These are phyloP conservation scores for Kodamaea restingae DNA, from an alignment of 805 yeast genomes.

Conservation along the genomic window DNA sequence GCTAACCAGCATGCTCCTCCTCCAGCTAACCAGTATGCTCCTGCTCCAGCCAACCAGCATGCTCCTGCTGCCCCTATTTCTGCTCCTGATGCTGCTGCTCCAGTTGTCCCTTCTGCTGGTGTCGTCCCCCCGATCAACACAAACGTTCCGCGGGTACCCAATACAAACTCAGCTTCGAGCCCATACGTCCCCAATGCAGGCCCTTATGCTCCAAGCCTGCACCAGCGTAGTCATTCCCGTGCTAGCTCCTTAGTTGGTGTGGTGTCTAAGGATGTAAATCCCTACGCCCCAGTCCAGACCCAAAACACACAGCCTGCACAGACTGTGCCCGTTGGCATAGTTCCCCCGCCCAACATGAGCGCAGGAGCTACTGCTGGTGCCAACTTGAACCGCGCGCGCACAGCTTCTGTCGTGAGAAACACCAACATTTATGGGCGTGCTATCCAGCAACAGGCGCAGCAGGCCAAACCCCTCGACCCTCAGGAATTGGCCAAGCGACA, in stretches of 20 bases:
- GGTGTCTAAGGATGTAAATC: constrained; percentile 37
- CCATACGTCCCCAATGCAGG: constrained; percentile 44
- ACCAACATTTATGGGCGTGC: constrained; percentile 14
- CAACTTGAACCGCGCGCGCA: constrained; percentile 18
- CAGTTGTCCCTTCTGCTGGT: not conserved
- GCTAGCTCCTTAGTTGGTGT: constrained; percentile 38
- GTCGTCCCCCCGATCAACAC: constrained; percentile 19
- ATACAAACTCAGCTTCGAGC: constrained; percentile 24
- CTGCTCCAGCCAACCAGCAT: not conserved
- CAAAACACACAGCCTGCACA: constrained; percentile 9
- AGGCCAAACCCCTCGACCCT: constrained; percentile 42
- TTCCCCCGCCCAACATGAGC: constrained; percentile 8
- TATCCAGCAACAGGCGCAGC: constrained; percentile 15
- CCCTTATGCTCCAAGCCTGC: constrained; percentile 39
- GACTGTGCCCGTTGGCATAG: constrained; percentile 2
- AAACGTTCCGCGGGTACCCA: constrained; percentile 18
- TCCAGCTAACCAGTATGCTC: not conserved
- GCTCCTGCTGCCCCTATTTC: constrained; percentile 5
- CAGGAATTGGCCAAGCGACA: constrained; percentile 55
- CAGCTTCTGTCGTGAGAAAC: constrained; percentile 18
- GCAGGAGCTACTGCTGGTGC: constrained; percentile 10
- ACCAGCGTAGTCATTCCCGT: constrained; percentile 35
- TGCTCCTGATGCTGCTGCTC: not conserved
- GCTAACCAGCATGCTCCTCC: not conserved
- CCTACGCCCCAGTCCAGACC: constrained; percentile 35